A percentile compares a stretch with the other conserved stretches of the same genome.
Evolutionary conservation across 2,329 filamentous ascomycete genomes (phyloP).

Genomic region (Ceratocystis diversiconidia): DNA sequence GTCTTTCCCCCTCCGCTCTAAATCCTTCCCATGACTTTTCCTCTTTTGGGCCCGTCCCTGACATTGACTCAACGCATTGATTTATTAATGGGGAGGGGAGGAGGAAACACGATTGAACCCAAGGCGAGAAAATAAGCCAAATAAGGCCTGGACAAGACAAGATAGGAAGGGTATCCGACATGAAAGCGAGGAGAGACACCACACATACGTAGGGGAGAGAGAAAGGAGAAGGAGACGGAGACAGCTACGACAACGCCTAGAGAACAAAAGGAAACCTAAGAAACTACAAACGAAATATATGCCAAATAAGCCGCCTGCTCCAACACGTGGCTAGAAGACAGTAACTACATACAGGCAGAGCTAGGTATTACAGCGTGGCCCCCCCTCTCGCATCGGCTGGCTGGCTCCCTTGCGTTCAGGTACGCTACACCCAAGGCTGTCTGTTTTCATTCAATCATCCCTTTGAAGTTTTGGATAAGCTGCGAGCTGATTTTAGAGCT

Average conservation of each 20-base stretch:
- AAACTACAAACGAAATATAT: neutral
- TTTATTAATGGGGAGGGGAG: neutral
- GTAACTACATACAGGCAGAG: neutral
- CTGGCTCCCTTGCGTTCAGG: neutral
- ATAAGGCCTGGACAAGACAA: neutral
- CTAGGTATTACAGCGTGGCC: neutral
- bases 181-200: neutral
- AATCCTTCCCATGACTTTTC: slow-evolving; percentile 6
- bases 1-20: slow-evolving; percentile 5
- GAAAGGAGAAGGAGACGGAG: neutral
- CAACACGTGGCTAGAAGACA: slow-evolving; percentile 1
- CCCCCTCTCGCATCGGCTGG: neutral
- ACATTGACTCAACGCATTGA: neutral
- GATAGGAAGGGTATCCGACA: neutral
- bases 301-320: neutral
- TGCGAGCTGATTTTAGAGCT: neutral
- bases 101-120: neutral
- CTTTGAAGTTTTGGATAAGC: slow-evolving; percentile 1
- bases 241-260: neutral
- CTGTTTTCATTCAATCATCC: neutral
- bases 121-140: neutral
- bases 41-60: slow-evolving; percentile 1
- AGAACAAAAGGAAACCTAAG: neutral
- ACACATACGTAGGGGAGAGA: neutral
- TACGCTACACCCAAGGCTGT: neutral